phyloP scores from a whole-genome alignment of 1,284 basidiomycete genomes.

The Ceratobasidium sp. region DNA sequence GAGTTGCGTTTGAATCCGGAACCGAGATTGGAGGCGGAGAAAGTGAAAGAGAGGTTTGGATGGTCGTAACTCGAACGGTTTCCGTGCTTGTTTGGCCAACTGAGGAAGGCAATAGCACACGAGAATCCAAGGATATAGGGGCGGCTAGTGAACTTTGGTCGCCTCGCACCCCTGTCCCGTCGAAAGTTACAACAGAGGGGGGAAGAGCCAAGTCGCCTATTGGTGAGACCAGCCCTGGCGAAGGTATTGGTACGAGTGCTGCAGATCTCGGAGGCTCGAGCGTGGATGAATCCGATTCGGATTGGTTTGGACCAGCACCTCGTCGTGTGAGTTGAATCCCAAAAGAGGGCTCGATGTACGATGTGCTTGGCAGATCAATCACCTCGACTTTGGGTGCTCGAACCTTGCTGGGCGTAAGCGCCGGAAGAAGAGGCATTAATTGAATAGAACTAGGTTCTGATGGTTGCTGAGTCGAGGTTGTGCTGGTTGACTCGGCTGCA shows the following conservation, averaged over 20 bases:
- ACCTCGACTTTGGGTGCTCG: conserved; percentile 14
- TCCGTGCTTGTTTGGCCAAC: not conserved
- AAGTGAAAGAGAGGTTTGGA: not conserved
- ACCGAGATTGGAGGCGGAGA: not conserved
- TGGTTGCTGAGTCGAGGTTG: not conserved
- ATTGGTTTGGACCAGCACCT: not conserved
- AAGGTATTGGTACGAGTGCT: not conserved
- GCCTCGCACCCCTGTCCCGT: not conserved
- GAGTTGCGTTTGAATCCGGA: not conserved
- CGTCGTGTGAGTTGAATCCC: not conserved
- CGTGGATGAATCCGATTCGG: conserved; percentile 1
- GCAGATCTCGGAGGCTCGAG: conserved; percentile 13
- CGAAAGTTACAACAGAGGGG: conserved; percentile 9
- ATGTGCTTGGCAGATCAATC: conserved; percentile 20
- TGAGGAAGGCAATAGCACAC: not conserved
- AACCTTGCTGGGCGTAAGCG: conserved; percentile 24
- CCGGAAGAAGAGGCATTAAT: conserved; percentile 26
- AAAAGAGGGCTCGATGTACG: conserved; percentile 32
- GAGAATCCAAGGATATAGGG: not conserved
- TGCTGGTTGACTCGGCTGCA: not conserved
- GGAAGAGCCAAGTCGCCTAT: conserved; percentile 25
- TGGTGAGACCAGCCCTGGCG: conserved; percentile 12
- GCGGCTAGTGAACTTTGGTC: not conserved
- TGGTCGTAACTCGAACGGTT: not conserved
- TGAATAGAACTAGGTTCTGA: not conserved